phyloP scores from a whole-genome alignment of 106 monocot species.

The Posidonia australis region DNA sequence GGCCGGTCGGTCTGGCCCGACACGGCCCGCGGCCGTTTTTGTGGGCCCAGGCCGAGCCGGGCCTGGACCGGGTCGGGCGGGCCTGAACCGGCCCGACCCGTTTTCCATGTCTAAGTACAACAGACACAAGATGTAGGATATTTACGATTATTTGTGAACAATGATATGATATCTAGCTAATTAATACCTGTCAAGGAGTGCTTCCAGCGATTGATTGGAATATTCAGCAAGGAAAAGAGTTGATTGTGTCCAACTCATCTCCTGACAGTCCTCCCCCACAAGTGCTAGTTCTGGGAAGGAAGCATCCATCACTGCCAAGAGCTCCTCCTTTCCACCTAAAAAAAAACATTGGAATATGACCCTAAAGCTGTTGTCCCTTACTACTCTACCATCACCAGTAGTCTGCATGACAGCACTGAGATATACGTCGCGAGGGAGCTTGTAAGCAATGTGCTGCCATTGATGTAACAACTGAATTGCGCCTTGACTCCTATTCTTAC shows the following conservation, averaged over 20 bases:
- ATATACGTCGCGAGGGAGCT: constrained; percentile 5
- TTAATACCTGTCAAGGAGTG: constrained; percentile 12
- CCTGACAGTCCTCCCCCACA: neutral
- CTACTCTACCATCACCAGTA: constrained; percentile 16
- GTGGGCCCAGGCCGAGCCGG: too few relatives aligned
- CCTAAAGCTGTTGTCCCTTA: neutral
- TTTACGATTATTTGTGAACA: too few relatives aligned
- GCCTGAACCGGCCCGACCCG: too few relatives aligned
- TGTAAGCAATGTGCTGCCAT: constrained; percentile 5
- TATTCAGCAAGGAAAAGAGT: neutral
- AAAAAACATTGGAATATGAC: neutral
- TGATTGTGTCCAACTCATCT: constrained; percentile 13
- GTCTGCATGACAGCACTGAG: neutral
- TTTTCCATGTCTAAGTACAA: too few relatives aligned
- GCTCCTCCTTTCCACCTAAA: neutral
- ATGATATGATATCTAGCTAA: too few relatives aligned
- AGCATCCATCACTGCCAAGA: neutral
- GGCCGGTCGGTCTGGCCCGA: too few relatives aligned
- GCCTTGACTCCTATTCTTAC: neutral
- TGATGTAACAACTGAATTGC: neutral
- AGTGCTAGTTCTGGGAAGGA: constrained; percentile 1
- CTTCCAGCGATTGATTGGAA: neutral
- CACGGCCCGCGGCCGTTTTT: too few relatives aligned
- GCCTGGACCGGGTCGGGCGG: too few relatives aligned
- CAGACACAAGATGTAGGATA: too few relatives aligned